Evolutionary conservation across 2,329 filamentous ascomycete species (phyloP).

Genomic region (Aspergillus pseudoterreus): DNA sequence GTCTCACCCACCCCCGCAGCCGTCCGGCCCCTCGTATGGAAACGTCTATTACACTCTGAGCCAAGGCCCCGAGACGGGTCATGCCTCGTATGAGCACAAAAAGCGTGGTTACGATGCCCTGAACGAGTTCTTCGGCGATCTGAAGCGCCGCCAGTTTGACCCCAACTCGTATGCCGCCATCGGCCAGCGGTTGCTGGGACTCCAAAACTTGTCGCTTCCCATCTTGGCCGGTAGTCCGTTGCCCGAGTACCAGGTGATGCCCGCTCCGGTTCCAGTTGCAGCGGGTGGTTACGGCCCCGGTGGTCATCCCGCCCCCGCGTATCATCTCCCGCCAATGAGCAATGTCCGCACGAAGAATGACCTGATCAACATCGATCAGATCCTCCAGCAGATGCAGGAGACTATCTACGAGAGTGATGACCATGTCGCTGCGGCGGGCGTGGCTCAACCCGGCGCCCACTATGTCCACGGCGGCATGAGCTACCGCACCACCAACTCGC

Average conservation of each 20-base stretch:
- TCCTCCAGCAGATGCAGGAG: constrained; percentile 92
- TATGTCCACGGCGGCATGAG: constrained; percentile 53
- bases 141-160: constrained; percentile 88
- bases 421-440: constrained; percentile 71
- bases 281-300: constrained; percentile 52
- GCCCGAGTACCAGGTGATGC: constrained; percentile 51
- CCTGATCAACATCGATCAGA: constrained; percentile 86
- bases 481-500: constrained; percentile 57
- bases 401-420: constrained; percentile 93
- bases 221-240: constrained; percentile 56
- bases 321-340: constrained; percentile 81
- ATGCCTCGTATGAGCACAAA: constrained; percentile 63
- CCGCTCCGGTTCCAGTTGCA: constrained; percentile 55
- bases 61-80: constrained; percentile 62
- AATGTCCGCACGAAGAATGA: constrained; percentile 92
- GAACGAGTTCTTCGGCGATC: constrained; percentile 89
- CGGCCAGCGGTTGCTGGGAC: constrained; percentile 78
- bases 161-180: constrained; percentile 87
- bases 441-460: constrained; percentile 70
- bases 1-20: constrained; percentile 52
- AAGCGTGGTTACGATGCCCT: constrained; percentile 85
- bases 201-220: constrained; percentile 66
- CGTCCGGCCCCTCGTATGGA: constrained; percentile 58
- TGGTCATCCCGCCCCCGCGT: constrained; percentile 67
- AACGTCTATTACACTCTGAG: constrained; percentile 75